phyloP scores from a whole-genome alignment of 2,329 filamentous ascomycete species.

The Rhytidhysteron rufulum region DNA sequence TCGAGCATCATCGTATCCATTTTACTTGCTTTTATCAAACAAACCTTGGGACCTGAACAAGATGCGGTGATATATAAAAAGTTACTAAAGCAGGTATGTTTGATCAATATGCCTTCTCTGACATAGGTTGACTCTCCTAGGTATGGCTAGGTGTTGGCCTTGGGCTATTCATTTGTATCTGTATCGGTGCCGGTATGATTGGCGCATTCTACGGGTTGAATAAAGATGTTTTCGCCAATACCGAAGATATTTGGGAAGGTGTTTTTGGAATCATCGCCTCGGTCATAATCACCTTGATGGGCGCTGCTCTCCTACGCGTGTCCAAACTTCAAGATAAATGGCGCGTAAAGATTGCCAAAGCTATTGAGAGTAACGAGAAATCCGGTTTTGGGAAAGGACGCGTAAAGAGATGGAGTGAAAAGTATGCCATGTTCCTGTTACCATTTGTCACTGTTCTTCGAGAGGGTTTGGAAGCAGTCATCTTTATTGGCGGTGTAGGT shows the following conservation, averaged over 20 bases:
- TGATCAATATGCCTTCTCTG: background rate
- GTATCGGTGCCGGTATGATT: constrained; percentile 64
- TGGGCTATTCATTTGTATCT: constrained; percentile 62
- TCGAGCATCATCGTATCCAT: constrained; percentile 82
- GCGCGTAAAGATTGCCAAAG: constrained; percentile 73
- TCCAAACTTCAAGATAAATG: constrained; percentile 84
- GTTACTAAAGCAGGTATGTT: constrained; percentile 58
- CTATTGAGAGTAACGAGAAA: constrained; percentile 56
- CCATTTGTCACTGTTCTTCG: constrained; percentile 85
- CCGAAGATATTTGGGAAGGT: constrained; percentile 78
- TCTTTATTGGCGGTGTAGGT: constrained; percentile 82
- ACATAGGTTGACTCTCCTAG: constrained; percentile 27
- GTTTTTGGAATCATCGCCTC: constrained; percentile 71
- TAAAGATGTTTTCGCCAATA: constrained; percentile 60
- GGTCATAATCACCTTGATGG: constrained; percentile 78
- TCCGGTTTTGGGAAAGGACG: constrained; percentile 36
- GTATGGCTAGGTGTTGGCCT: constrained; percentile 65
- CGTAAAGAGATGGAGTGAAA: constrained; percentile 65
- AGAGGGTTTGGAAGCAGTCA: constrained; percentile 80
- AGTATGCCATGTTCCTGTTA: constrained; percentile 80
- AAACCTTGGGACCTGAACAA: constrained; percentile 65
- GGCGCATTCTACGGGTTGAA: constrained; percentile 70
- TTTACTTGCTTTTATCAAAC: constrained; percentile 80
- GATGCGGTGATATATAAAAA: constrained; percentile 64
- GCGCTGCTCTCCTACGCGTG: constrained; percentile 73